Evolutionary conservation across 192 early-diverging fungal species (phyloP).

Genomic region (Coemansia sp.): DNA sequence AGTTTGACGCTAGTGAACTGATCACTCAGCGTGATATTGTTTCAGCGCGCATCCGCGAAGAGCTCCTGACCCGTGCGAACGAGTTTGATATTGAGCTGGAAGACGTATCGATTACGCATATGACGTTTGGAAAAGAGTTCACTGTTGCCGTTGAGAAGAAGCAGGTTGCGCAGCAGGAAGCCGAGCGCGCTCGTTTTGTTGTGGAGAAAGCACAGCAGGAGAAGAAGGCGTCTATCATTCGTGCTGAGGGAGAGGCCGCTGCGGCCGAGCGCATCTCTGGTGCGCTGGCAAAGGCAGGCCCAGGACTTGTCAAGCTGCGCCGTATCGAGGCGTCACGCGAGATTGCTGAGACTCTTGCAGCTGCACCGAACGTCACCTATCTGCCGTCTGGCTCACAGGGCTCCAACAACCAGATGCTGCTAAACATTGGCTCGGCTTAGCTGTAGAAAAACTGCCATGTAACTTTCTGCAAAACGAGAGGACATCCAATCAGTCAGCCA

Average conservation of each 20-base stretch:
- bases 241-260: conserved; percentile 94
- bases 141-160: conserved; percentile 98
- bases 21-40: conserved; percentile 98
- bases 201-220: conserved; percentile 99
- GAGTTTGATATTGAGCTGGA: conserved; percentile 97
- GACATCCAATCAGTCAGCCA: neutral
- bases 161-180: conserved; percentile 99
- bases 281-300: conserved; percentile 87
- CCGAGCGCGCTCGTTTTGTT: conserved; percentile 96
- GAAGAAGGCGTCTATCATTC: conserved; percentile 93
- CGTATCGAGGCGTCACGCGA: conserved; percentile 97
- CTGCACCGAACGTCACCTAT: conserved; percentile 86
- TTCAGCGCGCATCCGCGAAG: conserved; percentile 88
- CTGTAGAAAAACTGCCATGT: neutral
- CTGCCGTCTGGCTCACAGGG: conserved; percentile 65
- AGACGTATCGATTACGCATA: conserved; percentile 98
- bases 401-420: conserved; percentile 70
- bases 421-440: conserved; percentile 63
- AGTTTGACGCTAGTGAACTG: conserved; percentile 96
- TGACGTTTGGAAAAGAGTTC: conserved; percentile 99
- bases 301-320: conserved; percentile 90
- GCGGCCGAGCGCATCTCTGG: conserved; percentile 92
- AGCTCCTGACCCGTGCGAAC: conserved; percentile 84
- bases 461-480: neutral
- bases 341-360: conserved; percentile 85